phyloP scores from a whole-genome alignment of 2,329 filamentous ascomycete species.

The Pezicula rhizophila region DNA sequence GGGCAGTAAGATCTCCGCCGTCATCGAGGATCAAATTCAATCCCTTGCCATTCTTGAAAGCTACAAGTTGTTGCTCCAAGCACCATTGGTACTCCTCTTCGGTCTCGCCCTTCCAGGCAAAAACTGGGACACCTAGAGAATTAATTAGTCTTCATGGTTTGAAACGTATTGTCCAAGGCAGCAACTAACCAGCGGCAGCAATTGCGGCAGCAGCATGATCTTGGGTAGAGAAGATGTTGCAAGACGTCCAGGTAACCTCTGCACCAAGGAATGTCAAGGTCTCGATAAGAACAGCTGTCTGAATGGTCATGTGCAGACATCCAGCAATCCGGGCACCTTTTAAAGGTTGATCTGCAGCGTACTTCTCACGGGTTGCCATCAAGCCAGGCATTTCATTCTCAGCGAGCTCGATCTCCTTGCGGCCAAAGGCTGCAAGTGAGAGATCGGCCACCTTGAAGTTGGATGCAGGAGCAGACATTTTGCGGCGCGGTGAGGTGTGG shows the following conservation, averaged over 20 bases:
- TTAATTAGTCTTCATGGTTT: conserved; percentile 5
- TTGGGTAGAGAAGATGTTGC: conserved; percentile 99
- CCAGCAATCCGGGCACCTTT: conserved; percentile 93
- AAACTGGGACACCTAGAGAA: conserved; percentile 70
- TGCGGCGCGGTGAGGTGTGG: conserved; percentile 14
- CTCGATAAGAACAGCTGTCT: conserved; percentile 99
- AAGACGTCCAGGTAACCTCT: conserved; percentile 97
- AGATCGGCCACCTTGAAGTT: conserved; percentile 75
- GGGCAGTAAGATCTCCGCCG: conserved; percentile 91
- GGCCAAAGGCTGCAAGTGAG: conserved; percentile 94
- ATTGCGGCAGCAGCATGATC: conserved; percentile 98
- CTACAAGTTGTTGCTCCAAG: conserved; percentile 91
- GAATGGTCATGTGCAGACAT: conserved; percentile 99
- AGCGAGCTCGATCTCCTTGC: conserved; percentile 97
- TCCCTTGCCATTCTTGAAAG: conserved; percentile 95
- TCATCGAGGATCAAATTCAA: conserved; percentile 99
- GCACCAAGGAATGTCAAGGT: conserved; percentile 90
- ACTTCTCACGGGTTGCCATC: conserved; percentile 90
- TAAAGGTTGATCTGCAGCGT: conserved; percentile 87
- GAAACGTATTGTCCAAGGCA: neutral
- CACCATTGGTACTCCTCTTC: conserved; percentile 99
- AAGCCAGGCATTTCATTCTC: conserved; percentile 97
- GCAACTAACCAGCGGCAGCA: conserved; percentile 51
- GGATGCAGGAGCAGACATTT: conserved; percentile 28
- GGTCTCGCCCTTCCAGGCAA: conserved; percentile 75